Percentiles rank a stretch among this genome's conserved stretches.
Evolutionary conservation across 495 filamentous ascomycete species (phyloP).

Genomic region (Saxophila tyrrhenica): DNA sequence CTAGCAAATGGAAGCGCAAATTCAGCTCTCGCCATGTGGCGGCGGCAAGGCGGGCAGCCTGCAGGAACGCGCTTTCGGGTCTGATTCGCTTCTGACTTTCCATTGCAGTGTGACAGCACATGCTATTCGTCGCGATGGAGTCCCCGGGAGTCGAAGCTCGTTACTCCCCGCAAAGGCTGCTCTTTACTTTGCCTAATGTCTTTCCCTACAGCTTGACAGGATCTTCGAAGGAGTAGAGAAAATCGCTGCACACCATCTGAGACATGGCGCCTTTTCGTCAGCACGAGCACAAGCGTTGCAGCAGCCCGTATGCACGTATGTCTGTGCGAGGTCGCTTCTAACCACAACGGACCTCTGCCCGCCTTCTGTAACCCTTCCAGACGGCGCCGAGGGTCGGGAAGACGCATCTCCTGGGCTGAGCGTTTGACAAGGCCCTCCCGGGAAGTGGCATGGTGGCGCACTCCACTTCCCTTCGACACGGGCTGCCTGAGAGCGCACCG

Average conservation of each 20-base stretch:
- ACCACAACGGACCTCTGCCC: neutral
- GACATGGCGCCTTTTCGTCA: neutral
- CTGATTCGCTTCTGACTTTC: neutral
- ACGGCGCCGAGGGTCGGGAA: neutral
- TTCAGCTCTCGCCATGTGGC: neutral
- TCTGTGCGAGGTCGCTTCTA: neutral
- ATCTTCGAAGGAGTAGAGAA: neutral
- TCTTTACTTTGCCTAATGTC: neutral
- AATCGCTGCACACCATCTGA: neutral
- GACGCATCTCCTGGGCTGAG: neutral
- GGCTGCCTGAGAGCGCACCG: no score
- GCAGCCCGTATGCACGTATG: neutral
- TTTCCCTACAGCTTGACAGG: neutral
- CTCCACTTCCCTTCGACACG: no score
- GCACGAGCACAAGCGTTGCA: neutral
- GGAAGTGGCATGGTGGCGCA: neutral
- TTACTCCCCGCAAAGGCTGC: no score
- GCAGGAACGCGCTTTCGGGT: neutral
- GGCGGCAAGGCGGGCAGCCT: neutral
- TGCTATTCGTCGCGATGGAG: neutral
- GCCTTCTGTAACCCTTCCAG: neutral
- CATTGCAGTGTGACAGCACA: neutral
- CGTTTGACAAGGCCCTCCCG: neutral
- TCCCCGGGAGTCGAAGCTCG: neutral
- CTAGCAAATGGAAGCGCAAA: neutral